Conservation (phyloP, 306 rosid species). For the Ziziphus jujuba region DNA sequence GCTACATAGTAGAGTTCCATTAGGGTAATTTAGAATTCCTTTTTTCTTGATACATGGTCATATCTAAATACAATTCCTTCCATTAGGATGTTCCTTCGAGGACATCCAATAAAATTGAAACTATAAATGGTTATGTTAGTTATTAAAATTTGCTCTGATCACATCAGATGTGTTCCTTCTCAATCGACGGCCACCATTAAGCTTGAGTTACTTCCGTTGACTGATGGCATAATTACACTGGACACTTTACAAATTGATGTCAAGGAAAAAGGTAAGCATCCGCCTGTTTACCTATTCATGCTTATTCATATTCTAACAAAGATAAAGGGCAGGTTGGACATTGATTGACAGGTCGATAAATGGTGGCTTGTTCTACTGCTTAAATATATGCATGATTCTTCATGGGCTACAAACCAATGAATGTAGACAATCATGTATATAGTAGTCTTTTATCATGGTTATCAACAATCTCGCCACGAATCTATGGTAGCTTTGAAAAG, state of each 20-base stretch:
- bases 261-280: slow-evolving; percentile 72
- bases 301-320: slow-evolving; percentile 10
- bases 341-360: not conserved
- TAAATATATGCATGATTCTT: slow-evolving; percentile 2
- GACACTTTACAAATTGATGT: slow-evolving; percentile 85
- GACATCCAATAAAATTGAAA: too few species aligned
- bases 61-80: too few species aligned
- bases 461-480: not conserved
- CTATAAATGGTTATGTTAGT: slow-evolving; percentile 18
- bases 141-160: slow-evolving; percentile 22
- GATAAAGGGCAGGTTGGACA: not conserved
- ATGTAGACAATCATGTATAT: not conserved
- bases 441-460: not conserved
- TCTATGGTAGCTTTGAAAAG: too few species aligned
- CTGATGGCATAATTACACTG: slow-evolving; percentile 82
- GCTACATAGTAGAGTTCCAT: slow-evolving; percentile 96
- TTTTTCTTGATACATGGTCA: slow-evolving; percentile 11
- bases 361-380: slow-evolving; percentile 2
- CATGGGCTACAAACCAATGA: not conserved
- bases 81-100: too few species aligned
- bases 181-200: slow-evolving; percentile 78
- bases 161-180: slow-evolving; percentile 72
- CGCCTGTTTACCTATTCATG: slow-evolving; percentile 8
- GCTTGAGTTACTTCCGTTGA: slow-evolving; percentile 92
- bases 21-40: slow-evolving; percentile 58